Conservation (phyloP, 2,329 filamentous ascomycete genomes). For the Dactylellina parvicollis region DNA sequence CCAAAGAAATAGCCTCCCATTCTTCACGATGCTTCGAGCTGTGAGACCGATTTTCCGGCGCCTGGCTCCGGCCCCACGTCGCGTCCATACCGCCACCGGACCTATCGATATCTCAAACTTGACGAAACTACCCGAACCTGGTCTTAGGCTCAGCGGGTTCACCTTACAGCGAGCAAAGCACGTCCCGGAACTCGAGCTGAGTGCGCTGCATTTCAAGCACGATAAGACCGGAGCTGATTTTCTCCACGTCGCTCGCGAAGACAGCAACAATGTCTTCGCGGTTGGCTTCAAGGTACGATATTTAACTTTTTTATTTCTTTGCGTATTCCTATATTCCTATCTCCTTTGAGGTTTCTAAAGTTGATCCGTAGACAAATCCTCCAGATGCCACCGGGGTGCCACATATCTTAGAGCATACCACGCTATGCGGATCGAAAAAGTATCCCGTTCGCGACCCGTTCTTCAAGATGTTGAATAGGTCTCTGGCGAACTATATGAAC, state of each 20-base stretch:
- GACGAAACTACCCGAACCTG: slow-evolving; percentile 77
- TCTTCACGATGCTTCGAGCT: slow-evolving; percentile 40
- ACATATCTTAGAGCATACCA: slow-evolving; percentile 97
- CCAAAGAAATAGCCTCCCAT: background rate
- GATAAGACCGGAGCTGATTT: slow-evolving; percentile 97
- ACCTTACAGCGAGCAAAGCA: slow-evolving; percentile 88
- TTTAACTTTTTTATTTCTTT: background rate
- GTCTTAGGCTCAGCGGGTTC: slow-evolving; percentile 91
- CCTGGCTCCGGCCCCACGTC: slow-evolving; percentile 53
- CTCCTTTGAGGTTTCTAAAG: slow-evolving; percentile 47
- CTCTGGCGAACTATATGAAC: slow-evolving; percentile 99
- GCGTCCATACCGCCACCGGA: slow-evolving; percentile 62
- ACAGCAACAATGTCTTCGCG: slow-evolving; percentile 99
- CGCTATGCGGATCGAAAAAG: slow-evolving; percentile 93
- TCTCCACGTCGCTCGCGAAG: slow-evolving; percentile 90
- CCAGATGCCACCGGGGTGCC: slow-evolving; percentile 95
- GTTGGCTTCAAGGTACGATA: slow-evolving; percentile 83
- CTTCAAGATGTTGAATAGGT: slow-evolving; percentile 99
- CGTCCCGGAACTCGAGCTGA: slow-evolving; percentile 91
- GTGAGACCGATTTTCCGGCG: slow-evolving; percentile 41
- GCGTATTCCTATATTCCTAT: background rate
- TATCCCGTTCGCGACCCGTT: slow-evolving; percentile 98
- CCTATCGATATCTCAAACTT: slow-evolving; percentile 75
- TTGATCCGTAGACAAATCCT: slow-evolving; percentile 75
- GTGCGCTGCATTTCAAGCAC: slow-evolving; percentile 87